These are phyloP conservation scores for Suhomyces ambrosiae DNA, from an alignment of 1,139 yeast genomes.

Conservation along the genomic window DNA sequence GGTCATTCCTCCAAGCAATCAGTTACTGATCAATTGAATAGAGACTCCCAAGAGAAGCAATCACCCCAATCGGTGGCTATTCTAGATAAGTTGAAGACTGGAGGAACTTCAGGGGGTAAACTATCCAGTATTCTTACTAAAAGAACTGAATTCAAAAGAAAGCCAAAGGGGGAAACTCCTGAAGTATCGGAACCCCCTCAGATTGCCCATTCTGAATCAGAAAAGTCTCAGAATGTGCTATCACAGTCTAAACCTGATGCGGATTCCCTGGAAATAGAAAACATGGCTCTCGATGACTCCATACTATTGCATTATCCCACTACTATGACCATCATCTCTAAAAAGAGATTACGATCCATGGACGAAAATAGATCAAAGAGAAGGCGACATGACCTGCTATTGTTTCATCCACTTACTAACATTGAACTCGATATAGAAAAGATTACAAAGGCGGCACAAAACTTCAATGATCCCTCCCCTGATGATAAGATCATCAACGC, in stretches of 20 bases:
- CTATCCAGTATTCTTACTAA: too few relatives aligned
- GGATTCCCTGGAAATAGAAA: too few relatives aligned
- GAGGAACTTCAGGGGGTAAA: not conserved
- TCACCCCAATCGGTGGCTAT: conserved; percentile 16
- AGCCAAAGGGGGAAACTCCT: too few relatives aligned
- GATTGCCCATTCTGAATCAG: too few relatives aligned
- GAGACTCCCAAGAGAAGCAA: too few relatives aligned
- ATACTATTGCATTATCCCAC: conserved; percentile 17
- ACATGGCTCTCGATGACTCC: conserved; percentile 24
- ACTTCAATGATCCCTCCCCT: conserved; percentile 76
- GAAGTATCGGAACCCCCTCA: too few relatives aligned
- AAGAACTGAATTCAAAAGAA: too few relatives aligned
- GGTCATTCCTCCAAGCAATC: too few relatives aligned
- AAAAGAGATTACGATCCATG: conserved; percentile 12
- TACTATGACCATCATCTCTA: conserved; percentile 3
- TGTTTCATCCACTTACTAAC: conserved; percentile 46
- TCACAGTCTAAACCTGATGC: not conserved
- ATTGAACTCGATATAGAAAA: conserved; percentile 48
- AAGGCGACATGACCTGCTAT: conserved; percentile 22
- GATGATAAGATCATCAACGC: conserved; percentile 73
- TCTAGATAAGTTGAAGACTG: conserved; percentile 11
- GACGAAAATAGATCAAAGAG: conserved; percentile 25
- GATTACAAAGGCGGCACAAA: conserved; percentile 49
- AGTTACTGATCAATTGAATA: too few relatives aligned
- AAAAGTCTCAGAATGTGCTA: too few relatives aligned